These are phyloP conservation scores for Phytophthora parvispora DNA, from an alignment of 352 stramenopile species.

Conservation along the genomic window DNA sequence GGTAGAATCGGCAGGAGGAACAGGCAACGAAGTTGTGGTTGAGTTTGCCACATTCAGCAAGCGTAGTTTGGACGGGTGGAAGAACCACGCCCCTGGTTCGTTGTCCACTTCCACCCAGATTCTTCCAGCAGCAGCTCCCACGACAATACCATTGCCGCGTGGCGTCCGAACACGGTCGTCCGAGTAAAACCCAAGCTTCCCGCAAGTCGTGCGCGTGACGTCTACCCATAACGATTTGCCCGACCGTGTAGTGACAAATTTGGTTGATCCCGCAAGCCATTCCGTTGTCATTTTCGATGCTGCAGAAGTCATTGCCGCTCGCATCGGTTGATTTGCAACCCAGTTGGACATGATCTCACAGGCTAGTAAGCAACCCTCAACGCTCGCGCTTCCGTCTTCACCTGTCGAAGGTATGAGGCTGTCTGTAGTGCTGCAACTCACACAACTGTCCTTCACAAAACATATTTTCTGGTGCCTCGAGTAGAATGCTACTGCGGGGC, in stretches of 20 bases:
- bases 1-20: neutral
- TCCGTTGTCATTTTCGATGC: conserved; percentile 65
- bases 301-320: conserved; percentile 29
- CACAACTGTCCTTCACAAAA: conserved; percentile 45
- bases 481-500: conserved; percentile 94
- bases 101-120: conserved; percentile 89
- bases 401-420: conserved; percentile 14
- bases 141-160: conserved; percentile 76
- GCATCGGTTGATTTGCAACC: conserved; percentile 34
- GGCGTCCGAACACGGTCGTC: conserved; percentile 76
- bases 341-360: conserved; percentile 73
- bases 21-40: conserved; percentile 1
- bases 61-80: conserved; percentile 75
- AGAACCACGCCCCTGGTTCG: conserved; percentile 83
- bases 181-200: conserved; percentile 55
- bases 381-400: conserved; percentile 32
- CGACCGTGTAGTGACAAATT: conserved; percentile 70
- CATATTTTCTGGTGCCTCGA: conserved; percentile 89
- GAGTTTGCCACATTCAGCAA: conserved; percentile 34
- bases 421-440: conserved; percentile 12
- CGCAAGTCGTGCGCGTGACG: conserved; percentile 44
- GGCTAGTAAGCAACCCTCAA: conserved; percentile 69
- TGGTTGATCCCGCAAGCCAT: conserved; percentile 60
- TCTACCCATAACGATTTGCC: conserved; percentile 81
- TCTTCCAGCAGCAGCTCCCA: conserved; percentile 66